Evolutionary conservation across 768 basidiomycete genomes (phyloP), one percentile per base, ranked within the genome.

Genomic region (Leccinellum albellum): DNA sequence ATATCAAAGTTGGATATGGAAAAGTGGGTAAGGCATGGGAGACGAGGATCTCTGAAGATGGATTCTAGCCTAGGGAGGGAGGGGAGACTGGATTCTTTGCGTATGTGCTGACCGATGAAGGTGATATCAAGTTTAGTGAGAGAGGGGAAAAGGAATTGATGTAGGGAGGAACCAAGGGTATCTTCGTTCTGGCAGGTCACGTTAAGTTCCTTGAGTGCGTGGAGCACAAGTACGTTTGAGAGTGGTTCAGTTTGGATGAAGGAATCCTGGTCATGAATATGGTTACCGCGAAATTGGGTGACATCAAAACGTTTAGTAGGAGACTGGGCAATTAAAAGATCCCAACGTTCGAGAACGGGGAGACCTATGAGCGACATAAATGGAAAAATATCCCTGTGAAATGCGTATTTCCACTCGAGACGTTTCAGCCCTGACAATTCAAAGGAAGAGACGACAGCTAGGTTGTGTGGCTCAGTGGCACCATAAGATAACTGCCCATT

Each of bases 41-140:
- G 75, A 50, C 82, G 81, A 6, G 83, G 82, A 67, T 85, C 82
- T 53, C 78, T 78, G 64, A 84, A 82, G 55, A 85, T 72, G 35
- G 71, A 76, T 66, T 83, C 81, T 28, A 81, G 73, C 29, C 78
- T 75, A 37, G 80, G 79, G 53, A 84, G 69, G 6, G 61, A 51
- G 14, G 78, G 76, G 14, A 63, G 17, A 23, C 53, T 57, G 42
- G 64, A 50, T 40, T 61, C 64, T 58, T 62, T 66, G 47, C 62
- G 64, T 31, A 53, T 50, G 24, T 64, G 63, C 20, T 64, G 66
- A 53, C 73, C 75, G 48, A 74, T 60, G 51, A 78, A 76, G 37
- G 75, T 68, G 51, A 83, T 65, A 53, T 79, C 78, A 52, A 81
- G 70, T 50, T 73, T 77, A 62, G 77, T 66, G 47, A 82, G 76